Base-by-base conservation (phyloP, 2,329 filamentous ascomycete species). In the Ilyonectria sp. region DNA sequence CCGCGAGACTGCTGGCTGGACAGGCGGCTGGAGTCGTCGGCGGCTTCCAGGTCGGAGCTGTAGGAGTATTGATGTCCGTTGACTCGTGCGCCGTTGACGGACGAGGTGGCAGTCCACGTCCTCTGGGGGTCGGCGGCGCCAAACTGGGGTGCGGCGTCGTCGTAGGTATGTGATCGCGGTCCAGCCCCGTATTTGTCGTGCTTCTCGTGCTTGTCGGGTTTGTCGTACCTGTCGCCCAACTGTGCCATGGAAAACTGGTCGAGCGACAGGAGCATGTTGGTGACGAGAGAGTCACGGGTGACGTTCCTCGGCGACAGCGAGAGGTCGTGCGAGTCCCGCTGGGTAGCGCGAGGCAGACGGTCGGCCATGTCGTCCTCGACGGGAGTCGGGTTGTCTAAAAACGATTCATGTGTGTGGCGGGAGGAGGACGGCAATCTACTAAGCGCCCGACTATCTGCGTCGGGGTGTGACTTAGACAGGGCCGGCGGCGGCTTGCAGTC, bases 231-330 rank as follows among this genome's bases (percentile, higher is more conserved):
- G 40, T 75, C 74, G 50, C 72, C 67, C 68, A 70, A 50, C 72
- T 87, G 84, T 50, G 81, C 85, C 73, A 89, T 86, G 46, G 89
- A 91, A 77, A 95, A 90, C 80, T 95, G 93, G 81, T 97, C 95
- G 71, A 99, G 91, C 46, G 95, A 97, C 71, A 96, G 86, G 68
- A 98, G 90, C 92, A 99, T 96, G 81, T 98, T 97, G 81, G 96
- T 93, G 67, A 99, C 94, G 73, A 99, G 91, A 40, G 95, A 98
- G 78, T 97, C 94, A 73, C 95, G 91, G 46, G 93, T 94, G 70
- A 93, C 90, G 78, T 93, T 90, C 68, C 91, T 87, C 55, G 92
- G 90, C 57, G 91, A 91, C 75, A 97, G 86, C 65, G 93, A 95
- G 69, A 98, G 87, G 80, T 97, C 95, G 85, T 98, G 95, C 55